Evolutionary conservation across 192 early-diverging fungal species (phyloP).

Genomic region (Coemansia sp.): DNA sequence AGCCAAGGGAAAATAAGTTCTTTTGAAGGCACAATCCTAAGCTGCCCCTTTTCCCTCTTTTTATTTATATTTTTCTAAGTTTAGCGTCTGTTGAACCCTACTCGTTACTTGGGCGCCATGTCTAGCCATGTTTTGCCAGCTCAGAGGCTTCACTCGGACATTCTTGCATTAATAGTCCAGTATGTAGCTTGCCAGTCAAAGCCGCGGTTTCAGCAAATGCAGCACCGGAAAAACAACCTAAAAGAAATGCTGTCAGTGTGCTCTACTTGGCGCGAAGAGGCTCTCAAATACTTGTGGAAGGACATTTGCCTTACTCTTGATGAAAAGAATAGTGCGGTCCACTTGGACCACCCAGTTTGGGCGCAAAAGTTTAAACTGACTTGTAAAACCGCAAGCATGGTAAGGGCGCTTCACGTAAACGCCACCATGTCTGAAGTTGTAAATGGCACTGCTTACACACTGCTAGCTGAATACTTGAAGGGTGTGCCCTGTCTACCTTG

Average conservation of each 20-base stretch:
- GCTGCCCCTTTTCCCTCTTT: no score
- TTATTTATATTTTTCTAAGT: no score
- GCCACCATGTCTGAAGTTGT: not conserved
- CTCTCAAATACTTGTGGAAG: not conserved
- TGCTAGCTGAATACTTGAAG: not conserved
- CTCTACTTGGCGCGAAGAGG: not conserved
- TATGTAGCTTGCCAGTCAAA: not conserved
- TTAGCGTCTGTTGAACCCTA: no score
- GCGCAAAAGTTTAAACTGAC: not conserved
- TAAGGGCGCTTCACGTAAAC: not conserved
- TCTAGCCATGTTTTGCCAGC: no score
- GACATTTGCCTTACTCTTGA: not conserved
- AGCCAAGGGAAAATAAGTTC: no score
- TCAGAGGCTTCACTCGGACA: not conserved
- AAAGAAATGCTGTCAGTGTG: conserved; percentile 1
- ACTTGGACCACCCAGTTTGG: not conserved
- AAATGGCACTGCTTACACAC: not conserved
- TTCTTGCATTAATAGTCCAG: not conserved
- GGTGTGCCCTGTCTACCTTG: not conserved
- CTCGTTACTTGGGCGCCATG: no score
- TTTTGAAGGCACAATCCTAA: no score
- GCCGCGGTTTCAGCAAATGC: not conserved
- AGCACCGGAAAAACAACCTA: not conserved
- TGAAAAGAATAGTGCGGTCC: not conserved
- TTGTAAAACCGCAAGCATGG: not conserved